phyloP scores from a whole-genome alignment of 2,329 filamentous ascomycete genomes.

The Hypoxylon sp. region DNA sequence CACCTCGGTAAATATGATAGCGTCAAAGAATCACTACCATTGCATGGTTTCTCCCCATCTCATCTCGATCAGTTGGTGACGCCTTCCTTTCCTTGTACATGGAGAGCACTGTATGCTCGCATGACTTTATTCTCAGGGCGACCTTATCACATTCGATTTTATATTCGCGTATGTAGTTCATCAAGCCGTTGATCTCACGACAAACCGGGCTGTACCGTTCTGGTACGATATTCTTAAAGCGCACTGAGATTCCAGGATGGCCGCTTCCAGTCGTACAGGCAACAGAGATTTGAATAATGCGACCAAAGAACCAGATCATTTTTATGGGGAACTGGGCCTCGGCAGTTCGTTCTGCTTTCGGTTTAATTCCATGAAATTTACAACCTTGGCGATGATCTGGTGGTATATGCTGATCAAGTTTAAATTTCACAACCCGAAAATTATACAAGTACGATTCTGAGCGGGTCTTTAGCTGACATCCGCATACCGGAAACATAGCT shows the following conservation, averaged over 20 bases:
- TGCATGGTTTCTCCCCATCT: background rate
- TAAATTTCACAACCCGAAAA: background rate
- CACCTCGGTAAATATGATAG: too few species aligned
- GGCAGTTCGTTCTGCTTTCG: background rate
- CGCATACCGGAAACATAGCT: background rate
- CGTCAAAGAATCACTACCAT: background rate
- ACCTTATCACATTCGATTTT: background rate
- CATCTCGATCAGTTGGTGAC: conserved; percentile 1
- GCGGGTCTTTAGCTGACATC: background rate
- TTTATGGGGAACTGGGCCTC: background rate
- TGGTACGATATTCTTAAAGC: conserved; percentile 9
- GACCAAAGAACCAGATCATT: background rate
- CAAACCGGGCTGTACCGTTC: background rate
- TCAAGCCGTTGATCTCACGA: background rate
- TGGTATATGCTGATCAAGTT: background rate
- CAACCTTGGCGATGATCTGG: background rate
- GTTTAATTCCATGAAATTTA: background rate
- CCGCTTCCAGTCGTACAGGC: background rate
- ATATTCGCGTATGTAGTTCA: background rate
- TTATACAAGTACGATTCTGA: background rate
- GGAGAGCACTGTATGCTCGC: background rate
- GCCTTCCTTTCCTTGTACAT: conserved; percentile 5
- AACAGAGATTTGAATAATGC: background rate
- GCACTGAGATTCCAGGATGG: conserved; percentile 6
- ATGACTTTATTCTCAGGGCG: background rate